A percentile compares a stretch with the other conserved stretches of the same genome.
Conservation (phyloP, 2,329 filamentous ascomycete genomes). For the Biscogniauxia sp. region DNA sequence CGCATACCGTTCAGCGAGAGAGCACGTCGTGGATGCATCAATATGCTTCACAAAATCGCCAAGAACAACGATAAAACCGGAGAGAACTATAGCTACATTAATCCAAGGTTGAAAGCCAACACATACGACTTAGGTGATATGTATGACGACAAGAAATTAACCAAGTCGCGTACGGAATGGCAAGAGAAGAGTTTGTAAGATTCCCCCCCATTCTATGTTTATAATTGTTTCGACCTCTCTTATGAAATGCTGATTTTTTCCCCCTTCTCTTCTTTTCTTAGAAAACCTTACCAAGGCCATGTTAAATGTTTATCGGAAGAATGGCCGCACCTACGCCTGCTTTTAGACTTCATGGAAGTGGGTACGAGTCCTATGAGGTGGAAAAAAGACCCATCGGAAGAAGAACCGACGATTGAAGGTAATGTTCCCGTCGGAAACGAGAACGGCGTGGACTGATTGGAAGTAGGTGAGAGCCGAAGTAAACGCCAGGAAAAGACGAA, state of each 20-base stretch:
- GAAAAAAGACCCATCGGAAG: constrained; percentile 2
- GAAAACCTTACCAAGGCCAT: neutral
- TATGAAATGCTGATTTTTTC: neutral
- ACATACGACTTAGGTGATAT: neutral
- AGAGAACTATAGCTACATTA: neutral
- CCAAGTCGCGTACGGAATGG: neutral
- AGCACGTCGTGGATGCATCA: neutral
- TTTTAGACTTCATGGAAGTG: constrained; percentile 22
- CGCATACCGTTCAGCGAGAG: neutral
- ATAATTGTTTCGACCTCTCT: neutral
- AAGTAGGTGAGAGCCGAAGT: neutral
- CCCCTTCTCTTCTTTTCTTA: no score
- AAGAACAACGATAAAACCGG: neutral
- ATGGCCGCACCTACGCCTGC: constrained; percentile 15
- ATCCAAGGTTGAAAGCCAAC: neutral
- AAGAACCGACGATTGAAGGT: neutral
- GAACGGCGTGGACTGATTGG: neutral
- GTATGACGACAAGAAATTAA: neutral
- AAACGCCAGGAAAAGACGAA: neutral
- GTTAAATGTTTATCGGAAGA: neutral
- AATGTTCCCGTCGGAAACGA: neutral
- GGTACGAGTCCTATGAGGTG: constrained; percentile 18
- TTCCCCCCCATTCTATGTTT: neutral
- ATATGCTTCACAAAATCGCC: neutral
- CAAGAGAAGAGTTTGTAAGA: neutral